Evolutionary conservation across 2,329 filamentous ascomycete species (phyloP).

Genomic region (Colletotrichum theobromicola): DNA sequence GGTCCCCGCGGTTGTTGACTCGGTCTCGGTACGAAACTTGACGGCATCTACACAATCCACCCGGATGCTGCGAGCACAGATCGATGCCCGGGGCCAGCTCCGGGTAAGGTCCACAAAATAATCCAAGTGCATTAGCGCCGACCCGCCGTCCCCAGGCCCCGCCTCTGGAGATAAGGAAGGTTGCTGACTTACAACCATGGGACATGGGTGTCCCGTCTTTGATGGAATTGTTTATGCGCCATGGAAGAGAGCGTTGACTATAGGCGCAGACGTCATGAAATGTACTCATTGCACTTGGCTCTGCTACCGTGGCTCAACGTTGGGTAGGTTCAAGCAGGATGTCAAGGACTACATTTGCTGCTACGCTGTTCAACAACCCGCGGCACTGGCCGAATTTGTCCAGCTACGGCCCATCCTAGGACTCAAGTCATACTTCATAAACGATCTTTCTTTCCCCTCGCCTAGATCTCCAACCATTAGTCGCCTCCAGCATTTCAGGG

Average conservation of each 20-base stretch:
- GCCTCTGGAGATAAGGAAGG: not conserved
- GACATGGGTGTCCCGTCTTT: not conserved
- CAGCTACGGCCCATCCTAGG: not conserved
- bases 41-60: not conserved
- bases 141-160: not conserved
- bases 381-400: too few species aligned
- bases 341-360: not conserved
- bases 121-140: conserved; percentile 1
- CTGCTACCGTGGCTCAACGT: not conserved
- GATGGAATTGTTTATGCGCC: fast-evolving
- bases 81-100: not conserved
- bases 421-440: not conserved
- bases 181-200: not conserved
- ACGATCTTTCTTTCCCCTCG: not conserved
- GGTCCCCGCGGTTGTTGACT: not conserved
- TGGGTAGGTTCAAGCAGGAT: not conserved
- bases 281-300: not conserved
- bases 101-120: not conserved
- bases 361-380: not conserved
- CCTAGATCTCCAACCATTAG: conserved; percentile 27
- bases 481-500: conserved; percentile 37
- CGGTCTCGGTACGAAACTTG: not conserved
- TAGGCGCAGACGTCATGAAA: not conserved
- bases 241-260: not conserved
- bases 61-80: not conserved